Evolutionary conservation across 2,329 filamentous ascomycete species (phyloP).

Genomic region (Penicillium griseofulvum): DNA sequence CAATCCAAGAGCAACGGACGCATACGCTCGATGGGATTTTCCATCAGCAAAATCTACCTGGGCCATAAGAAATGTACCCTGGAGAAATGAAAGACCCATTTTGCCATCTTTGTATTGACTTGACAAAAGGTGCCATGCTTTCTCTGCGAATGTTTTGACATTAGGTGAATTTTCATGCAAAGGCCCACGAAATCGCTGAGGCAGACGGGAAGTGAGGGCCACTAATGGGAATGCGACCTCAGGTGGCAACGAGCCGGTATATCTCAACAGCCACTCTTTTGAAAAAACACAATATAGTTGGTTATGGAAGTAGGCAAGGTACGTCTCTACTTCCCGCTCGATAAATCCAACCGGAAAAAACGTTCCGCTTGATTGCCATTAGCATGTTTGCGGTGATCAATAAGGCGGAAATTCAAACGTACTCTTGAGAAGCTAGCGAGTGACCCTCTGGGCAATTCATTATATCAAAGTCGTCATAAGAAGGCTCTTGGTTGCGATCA

Average conservation of each 20-base stretch:
- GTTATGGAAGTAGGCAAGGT: slow-evolving; percentile 25
- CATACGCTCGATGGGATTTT: slow-evolving; percentile 20
- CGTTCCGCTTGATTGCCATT: not conserved
- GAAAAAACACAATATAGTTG: slow-evolving; percentile 27
- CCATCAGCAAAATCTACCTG: slow-evolving; percentile 27
- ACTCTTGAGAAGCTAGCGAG: not conserved
- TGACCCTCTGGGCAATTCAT: not conserved
- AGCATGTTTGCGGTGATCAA: not conserved
- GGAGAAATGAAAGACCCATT: slow-evolving; percentile 21
- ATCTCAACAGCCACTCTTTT: slow-evolving; percentile 16
- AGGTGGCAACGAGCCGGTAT: slow-evolving; percentile 12
- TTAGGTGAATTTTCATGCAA: not conserved
- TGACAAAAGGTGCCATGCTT: slow-evolving; percentile 24
- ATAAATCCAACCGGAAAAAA: slow-evolving; percentile 8
- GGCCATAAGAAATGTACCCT: slow-evolving; percentile 25
- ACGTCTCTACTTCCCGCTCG: slow-evolving; percentile 20
- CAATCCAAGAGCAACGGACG: slow-evolving; percentile 22
- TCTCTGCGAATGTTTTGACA: slow-evolving; percentile 10
- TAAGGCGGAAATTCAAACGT: not conserved
- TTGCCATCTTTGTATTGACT: slow-evolving; percentile 14
- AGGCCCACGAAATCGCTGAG: slow-evolving; percentile 6
- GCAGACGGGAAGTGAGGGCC: slow-evolving; percentile 23
- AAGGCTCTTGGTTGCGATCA: not conserved
- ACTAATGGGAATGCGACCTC: slow-evolving; percentile 23
- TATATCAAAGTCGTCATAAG: not conserved